These are phyloP conservation scores for Haberlea rhodopensis DNA, from an alignment of 257 asterid genomes.

Conservation along the genomic window DNA sequence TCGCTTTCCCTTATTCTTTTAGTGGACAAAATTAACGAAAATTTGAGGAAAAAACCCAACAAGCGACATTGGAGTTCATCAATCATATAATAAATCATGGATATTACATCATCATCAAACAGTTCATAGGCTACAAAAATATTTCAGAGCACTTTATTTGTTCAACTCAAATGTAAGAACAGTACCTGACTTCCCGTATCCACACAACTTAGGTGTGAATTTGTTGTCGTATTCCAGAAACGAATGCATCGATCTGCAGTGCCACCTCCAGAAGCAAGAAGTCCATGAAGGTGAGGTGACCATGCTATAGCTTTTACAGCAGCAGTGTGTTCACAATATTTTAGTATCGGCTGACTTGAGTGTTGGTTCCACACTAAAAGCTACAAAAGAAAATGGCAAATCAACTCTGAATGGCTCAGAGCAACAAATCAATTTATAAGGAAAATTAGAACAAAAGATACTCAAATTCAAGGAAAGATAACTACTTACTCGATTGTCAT, in stretches of 20 bases:
- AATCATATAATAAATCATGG: background rate
- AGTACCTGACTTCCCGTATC: slow-evolving; percentile 98
- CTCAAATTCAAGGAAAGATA: slow-evolving; percentile 5
- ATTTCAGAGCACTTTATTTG: background rate
- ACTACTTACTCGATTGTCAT: slow-evolving; percentile 76
- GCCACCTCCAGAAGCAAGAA: slow-evolving; percentile 98
- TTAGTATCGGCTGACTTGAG: slow-evolving; percentile 80
- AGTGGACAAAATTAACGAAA: background rate
- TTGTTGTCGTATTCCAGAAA: slow-evolving; percentile 91
- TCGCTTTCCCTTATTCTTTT: background rate
- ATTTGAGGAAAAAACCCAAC: background rate
- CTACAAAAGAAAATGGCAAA: slow-evolving; percentile 35
- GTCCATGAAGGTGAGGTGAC: slow-evolving; percentile 99
- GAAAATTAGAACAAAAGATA: slow-evolving; percentile 11
- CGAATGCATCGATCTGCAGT: slow-evolving; percentile 98
- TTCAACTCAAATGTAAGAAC: background rate
- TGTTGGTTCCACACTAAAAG: slow-evolving; percentile 93
- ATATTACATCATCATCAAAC: background rate
- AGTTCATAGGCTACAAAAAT: background rate
- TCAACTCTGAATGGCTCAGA: background rate
- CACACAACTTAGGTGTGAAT: slow-evolving; percentile 75
- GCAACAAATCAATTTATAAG: background rate
- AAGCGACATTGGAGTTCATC: background rate
- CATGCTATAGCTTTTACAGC: slow-evolving; percentile 99
- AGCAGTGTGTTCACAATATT: slow-evolving; percentile 92